Conservation (phyloP, 1,284 basidiomycete species). For the Sutorius eximius region DNA sequence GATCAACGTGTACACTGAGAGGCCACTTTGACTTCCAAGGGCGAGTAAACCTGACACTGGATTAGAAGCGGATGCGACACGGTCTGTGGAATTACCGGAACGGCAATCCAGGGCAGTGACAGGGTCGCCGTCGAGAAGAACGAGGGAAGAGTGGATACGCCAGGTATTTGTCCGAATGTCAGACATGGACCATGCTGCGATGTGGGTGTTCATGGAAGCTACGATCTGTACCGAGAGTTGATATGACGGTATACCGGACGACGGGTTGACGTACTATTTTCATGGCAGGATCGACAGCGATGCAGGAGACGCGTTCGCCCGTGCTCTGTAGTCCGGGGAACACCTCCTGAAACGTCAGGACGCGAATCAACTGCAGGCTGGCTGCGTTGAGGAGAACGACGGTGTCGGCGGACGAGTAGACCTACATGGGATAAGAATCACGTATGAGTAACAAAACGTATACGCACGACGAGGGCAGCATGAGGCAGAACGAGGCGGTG, state of each 20-base stretch:
- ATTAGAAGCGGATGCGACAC: slow-evolving; percentile 6
- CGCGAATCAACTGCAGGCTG: slow-evolving; percentile 58
- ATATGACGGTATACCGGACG: slow-evolving; percentile 10
- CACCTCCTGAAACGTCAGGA: slow-evolving; percentile 74
- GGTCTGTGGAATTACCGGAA: slow-evolving; percentile 49
- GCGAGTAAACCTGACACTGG: slow-evolving; percentile 62
- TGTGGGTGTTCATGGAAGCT: slow-evolving; percentile 60
- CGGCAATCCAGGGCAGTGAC: slow-evolving; percentile 68
- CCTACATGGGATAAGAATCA: slow-evolving; percentile 38
- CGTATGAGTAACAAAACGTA: neutral
- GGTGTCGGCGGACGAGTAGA: slow-evolving; percentile 69
- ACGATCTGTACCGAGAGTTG: slow-evolving; percentile 52
- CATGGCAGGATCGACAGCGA: slow-evolving; percentile 72
- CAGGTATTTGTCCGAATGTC: slow-evolving; percentile 59
- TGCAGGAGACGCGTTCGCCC: slow-evolving; percentile 51
- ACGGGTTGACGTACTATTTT: slow-evolving; percentile 59
- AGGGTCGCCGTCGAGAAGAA: slow-evolving; percentile 51
- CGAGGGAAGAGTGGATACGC: slow-evolving; percentile 78
- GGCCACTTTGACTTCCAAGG: slow-evolving; percentile 54
- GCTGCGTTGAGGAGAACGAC: slow-evolving; percentile 68
- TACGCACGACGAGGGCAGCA: slow-evolving; percentile 58
- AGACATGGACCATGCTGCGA: slow-evolving; percentile 75
- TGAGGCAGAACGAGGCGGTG: slow-evolving; percentile 56
- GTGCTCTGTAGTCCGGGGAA: slow-evolving; percentile 58
- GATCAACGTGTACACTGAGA: slow-evolving; percentile 72